Evolutionary conservation across 495 filamentous ascomycete genomes (phyloP), one percentile per base, ranked within the genome.

Genomic region (Terfezia claveryi): DNA sequence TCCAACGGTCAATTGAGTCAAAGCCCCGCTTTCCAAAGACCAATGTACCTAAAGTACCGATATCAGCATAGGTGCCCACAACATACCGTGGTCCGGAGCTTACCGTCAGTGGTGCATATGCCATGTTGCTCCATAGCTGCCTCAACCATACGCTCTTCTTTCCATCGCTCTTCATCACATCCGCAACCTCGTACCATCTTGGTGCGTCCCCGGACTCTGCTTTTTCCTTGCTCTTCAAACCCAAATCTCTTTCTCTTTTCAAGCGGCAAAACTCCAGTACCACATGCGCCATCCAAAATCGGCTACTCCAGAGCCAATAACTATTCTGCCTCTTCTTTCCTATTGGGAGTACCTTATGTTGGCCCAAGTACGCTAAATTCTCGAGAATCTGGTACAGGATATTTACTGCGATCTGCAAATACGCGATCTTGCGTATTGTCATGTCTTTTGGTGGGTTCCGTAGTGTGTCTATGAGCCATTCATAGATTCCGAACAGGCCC

Each of bases 221-320:
- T 38, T 56, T 69, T 38, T 64, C 65, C 54, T 75, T 68, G 57
- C 74, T 64, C 37, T 66, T 62, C 44, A 61, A 56, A 38, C 57
- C 62, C 54, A 67, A n/a, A 49, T 63, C 57, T 55, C 61, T 52
- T 23, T 57, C 57, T 44, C 60, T 66, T 51, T 67, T 58, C 58
- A 94, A 68, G 49, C 80, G 70, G 36, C 77, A 74, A 58, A 87
- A 76, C 69, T 94, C 82, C 41, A 91, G 68, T 55, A 74, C 78
- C 36, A 91, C 79, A 69, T 87, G 84, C 14, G 72, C 73, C 54
- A 78, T 78, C 88, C 88, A 94, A 59, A 81, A 82, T 14, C 87
- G 70, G 14, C 73, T 76, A 65, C 84, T 85, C 84, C 83, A 92
- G 37, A 80, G 62, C 67, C 75, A 79, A 66, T 77, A 80, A 2